phyloP scores from a whole-genome alignment of 2,329 filamentous ascomycete species.

The Coleophoma eucalyptorum region DNA sequence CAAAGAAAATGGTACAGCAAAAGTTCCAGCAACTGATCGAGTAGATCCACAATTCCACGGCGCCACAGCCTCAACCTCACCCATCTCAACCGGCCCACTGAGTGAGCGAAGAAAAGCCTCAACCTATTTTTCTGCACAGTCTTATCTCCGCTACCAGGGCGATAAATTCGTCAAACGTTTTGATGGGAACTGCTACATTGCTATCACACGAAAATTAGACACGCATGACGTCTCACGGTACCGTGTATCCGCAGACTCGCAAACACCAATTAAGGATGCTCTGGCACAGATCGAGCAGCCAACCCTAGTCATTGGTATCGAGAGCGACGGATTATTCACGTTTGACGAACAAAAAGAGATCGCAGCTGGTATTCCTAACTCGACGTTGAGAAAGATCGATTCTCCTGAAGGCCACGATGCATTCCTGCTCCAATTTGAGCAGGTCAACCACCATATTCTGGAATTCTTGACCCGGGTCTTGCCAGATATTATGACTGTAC shows the following conservation, averaged over 20 bases:
- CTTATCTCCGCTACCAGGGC: constrained; percentile 94
- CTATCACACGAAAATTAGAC: constrained; percentile 95
- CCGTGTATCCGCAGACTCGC: constrained; percentile 43
- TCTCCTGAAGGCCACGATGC: constrained; percentile 95
- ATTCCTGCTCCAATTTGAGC: constrained; percentile 93
- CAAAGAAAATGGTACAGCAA: constrained; percentile 13
- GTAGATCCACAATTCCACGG: constrained; percentile 71
- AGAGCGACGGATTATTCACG: constrained; percentile 93
- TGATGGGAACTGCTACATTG: constrained; percentile 98
- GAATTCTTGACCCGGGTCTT: constrained; percentile 78
- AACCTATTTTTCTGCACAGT: constrained; percentile 98
- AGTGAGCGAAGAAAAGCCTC: constrained; percentile 42
- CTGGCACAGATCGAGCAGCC: constrained; percentile 83
- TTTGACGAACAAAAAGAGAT: constrained; percentile 96
- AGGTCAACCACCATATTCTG: constrained; percentile 86
- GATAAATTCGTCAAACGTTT: constrained; percentile 96
- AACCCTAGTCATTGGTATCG: constrained; percentile 86
- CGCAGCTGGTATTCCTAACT: constrained; percentile 74
- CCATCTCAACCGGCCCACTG: constrained; percentile 30
- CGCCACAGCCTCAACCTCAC: constrained; percentile 45
- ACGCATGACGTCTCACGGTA: constrained; percentile 91
- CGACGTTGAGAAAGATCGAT: constrained; percentile 80
- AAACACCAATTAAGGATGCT: constrained; percentile 60
- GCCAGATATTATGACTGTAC: constrained; percentile 79
- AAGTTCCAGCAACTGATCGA: constrained; percentile 30